Percentiles rank a stretch among this genome's conserved stretches.
These are phyloP conservation scores for Chlamydomonas sp. DNA, from an alignment of 139 green algal species.

Conservation along the genomic window DNA sequence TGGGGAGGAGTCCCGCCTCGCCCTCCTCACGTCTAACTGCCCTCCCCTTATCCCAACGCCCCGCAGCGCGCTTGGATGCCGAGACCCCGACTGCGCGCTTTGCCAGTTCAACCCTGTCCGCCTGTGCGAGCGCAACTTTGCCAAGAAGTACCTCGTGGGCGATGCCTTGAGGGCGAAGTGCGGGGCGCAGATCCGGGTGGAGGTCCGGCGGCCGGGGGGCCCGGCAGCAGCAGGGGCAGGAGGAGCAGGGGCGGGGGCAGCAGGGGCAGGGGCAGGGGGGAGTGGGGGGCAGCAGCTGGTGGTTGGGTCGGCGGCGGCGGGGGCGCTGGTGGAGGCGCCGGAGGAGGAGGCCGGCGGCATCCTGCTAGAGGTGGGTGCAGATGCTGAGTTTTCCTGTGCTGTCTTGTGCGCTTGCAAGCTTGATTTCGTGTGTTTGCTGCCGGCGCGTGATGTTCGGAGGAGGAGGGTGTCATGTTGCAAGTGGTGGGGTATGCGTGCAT, in stretches of 20 bases:
- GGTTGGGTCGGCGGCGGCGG: neutral
- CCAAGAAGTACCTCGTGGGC: slow-evolving; percentile 83
- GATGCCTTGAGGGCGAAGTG: slow-evolving; percentile 83
- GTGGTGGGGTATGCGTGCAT: too few species aligned
- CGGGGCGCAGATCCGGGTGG: slow-evolving; percentile 74
- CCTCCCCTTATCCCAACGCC: neutral
- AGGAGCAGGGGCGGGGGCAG: neutral
- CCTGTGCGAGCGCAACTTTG: slow-evolving; percentile 83
- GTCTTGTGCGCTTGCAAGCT: neutral
- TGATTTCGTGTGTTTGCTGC: neutral
- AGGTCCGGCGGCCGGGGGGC: slow-evolving; percentile 48
- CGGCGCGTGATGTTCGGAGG: neutral
- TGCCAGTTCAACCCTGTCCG: slow-evolving; percentile 84
- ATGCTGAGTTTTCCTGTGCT: neutral
- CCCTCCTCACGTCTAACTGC: neutral
- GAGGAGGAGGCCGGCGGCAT: slow-evolving; percentile 14
- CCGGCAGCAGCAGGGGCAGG: neutral
- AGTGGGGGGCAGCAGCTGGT: too few species aligned
- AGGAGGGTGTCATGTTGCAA: neutral
- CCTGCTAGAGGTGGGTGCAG: slow-evolving; percentile 25
- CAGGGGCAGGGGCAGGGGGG: neutral
- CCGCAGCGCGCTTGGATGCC: slow-evolving; percentile 78
- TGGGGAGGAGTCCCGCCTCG: too few species aligned
- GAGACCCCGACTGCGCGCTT: slow-evolving; percentile 77
- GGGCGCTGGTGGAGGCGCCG: slow-evolving; percentile 9